Evolutionary conservation across 768 basidiomycete species (phyloP).

Genomic region (Termitomyces sp.): DNA sequence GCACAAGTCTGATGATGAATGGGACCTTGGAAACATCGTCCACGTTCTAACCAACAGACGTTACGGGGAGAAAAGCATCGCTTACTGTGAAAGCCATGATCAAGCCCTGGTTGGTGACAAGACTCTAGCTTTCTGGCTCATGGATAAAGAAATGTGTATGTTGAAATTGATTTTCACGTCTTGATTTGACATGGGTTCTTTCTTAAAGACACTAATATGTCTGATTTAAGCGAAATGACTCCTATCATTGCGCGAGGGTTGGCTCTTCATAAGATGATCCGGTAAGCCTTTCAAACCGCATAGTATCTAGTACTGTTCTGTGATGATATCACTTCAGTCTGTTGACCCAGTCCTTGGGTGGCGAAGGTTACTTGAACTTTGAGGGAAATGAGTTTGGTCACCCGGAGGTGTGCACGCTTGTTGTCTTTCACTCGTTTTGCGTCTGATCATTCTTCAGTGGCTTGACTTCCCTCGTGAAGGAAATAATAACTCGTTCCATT

Average conservation of each 20-base stretch:
- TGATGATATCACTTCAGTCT: slow-evolving; percentile 43
- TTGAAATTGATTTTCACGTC: slow-evolving; percentile 10
- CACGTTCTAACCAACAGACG: slow-evolving; percentile 89
- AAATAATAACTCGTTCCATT: slow-evolving; percentile 93
- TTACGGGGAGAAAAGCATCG: slow-evolving; percentile 85
- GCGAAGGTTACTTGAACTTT: slow-evolving; percentile 97
- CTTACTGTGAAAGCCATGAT: slow-evolving; percentile 94
- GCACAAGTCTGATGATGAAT: slow-evolving; percentile 79
- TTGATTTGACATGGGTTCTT: neutral
- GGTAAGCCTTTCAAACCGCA: slow-evolving; percentile 39
- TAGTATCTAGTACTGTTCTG: neutral
- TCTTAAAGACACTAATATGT: slow-evolving; percentile 84
- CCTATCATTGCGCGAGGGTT: slow-evolving; percentile 84
- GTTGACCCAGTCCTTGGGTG: slow-evolving; percentile 87
- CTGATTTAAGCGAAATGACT: slow-evolving; percentile 76
- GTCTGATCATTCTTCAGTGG: slow-evolving; percentile 52
- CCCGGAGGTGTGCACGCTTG: slow-evolving; percentile 66
- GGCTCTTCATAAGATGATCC: slow-evolving; percentile 95
- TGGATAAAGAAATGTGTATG: slow-evolving; percentile 99
- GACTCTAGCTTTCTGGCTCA: slow-evolving; percentile 97
- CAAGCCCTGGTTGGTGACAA: slow-evolving; percentile 99
- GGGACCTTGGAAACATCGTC: slow-evolving; percentile 84
- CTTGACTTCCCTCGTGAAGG: slow-evolving; percentile 98
- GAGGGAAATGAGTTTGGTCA: slow-evolving; percentile 99
- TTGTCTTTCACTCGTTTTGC: neutral